These are phyloP conservation scores for Amanita molliuscula DNA, from an alignment of 768 basidiomycete species.

Conservation along the genomic window DNA sequence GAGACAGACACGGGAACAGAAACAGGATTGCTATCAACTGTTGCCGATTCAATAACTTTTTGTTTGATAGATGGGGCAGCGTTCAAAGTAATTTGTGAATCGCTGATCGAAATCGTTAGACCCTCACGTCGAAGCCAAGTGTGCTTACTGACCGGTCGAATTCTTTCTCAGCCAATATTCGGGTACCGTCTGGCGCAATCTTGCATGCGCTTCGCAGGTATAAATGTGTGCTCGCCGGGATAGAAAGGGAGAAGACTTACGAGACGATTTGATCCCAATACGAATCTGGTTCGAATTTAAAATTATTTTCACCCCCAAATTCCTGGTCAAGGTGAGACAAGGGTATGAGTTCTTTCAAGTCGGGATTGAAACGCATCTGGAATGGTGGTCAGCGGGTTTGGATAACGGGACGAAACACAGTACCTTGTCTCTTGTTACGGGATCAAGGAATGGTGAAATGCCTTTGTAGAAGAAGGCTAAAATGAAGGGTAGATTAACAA, in stretches of 20 bases:
- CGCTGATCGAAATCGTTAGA: not conserved
- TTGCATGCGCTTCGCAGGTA: slow-evolving; percentile 35
- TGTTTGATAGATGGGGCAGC: not conserved
- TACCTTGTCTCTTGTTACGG: slow-evolving; percentile 80
- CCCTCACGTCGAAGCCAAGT: not conserved
- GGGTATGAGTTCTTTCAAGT: slow-evolving; percentile 67
- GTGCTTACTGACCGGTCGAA: not conserved
- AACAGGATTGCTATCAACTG: not conserved
- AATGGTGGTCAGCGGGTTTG: not conserved
- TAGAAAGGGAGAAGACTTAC: slow-evolving; percentile 26
- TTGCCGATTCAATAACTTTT: not conserved
- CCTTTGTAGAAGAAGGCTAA: slow-evolving; percentile 75
- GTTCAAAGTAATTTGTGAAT: not conserved
- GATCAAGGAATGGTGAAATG: slow-evolving; percentile 80
- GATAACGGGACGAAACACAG: not conserved
- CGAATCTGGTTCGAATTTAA: slow-evolving; percentile 57
- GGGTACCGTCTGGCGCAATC: slow-evolving; percentile 45
- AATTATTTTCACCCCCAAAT: slow-evolving; percentile 71
- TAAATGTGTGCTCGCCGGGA: not conserved
- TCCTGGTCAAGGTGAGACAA: slow-evolving; percentile 69
- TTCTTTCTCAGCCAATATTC: slow-evolving; percentile 15
- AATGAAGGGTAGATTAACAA: slow-evolving; percentile 71
- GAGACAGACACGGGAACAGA: not conserved
- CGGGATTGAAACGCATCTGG: slow-evolving; percentile 85
- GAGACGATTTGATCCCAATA: slow-evolving; percentile 76